Base-by-base conservation (phyloP, 1,139 yeast species). In the Lizanozyma gosingica region DNA sequence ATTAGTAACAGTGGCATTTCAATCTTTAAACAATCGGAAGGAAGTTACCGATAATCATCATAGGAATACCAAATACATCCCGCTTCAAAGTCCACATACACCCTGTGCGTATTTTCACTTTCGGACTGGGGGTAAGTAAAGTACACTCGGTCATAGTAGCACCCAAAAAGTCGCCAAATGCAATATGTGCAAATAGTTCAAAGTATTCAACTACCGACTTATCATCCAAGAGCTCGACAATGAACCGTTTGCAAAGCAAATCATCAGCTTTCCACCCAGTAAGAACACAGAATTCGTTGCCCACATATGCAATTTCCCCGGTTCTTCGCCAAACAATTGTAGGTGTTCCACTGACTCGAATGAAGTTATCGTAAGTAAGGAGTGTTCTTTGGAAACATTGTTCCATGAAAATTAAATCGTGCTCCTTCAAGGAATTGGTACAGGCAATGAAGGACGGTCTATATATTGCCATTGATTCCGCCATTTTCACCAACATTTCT, bases 41-140 rank as follows among this genome's bases (percentile, higher is more conserved):
- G 56, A 90, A 92, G 54, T 87, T 92, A 18, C 97, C 97, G 35
- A 92, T 77, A 35, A 92, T 83, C 95, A 90, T 90, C 90, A 92
- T 83, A 14, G 82, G 82, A 37, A 76, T 76, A 14, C 82, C 82
- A 55, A 76, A 76, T 14, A 76, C 82, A 49, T 76, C 82, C 54
- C 82, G 56, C 48, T 76, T 76, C 44, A 92, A 66, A 0, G 97
- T 92, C 94, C 96, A 86, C 54, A 85, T 81, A 53, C 95, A 83
- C 16, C 88, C 77, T 1, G 95, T 84, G 36, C 81, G 65, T 38
- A 88, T 74, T 43, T 70, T 67, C 17, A 62, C 65, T 34, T 64
- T 67, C 8, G 52, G 47, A 35, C 67, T 67, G 2, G 83, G 81
- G 1, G 90, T 78, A 40, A 84, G 58, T 39, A 85, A 65, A 0